phyloP scores from a whole-genome alignment of 129 eudicot genomes.

The Centrapalus pauciflorus region DNA sequence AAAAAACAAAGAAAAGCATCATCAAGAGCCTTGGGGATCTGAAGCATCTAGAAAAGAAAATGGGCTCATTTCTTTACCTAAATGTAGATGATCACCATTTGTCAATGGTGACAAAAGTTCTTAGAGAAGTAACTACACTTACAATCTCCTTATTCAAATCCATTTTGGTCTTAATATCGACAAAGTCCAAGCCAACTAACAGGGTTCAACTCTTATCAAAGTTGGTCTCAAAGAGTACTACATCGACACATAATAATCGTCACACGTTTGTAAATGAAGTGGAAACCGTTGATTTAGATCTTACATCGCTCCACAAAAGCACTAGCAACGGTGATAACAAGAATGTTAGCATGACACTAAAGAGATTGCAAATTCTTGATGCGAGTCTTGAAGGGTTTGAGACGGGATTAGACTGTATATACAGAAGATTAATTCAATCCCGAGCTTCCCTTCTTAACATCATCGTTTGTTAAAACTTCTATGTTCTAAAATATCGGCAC shows the following conservation, averaged over 20 bases:
- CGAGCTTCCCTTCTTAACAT: slow-evolving; percentile 16
- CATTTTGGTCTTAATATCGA: slow-evolving; percentile 1
- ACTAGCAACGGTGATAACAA: neutral
- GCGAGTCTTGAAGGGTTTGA: slow-evolving; percentile 3
- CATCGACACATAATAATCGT: neutral
- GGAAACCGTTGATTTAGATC: slow-evolving; percentile 3
- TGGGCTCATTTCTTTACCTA: neutral
- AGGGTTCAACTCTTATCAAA: neutral
- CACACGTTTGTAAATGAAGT: neutral
- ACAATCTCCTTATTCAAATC: slow-evolving; percentile 14
- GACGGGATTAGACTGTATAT: slow-evolving; percentile 6
- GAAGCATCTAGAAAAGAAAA: slow-evolving; percentile 32
- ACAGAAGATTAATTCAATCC: slow-evolving; percentile 7
- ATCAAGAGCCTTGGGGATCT: slow-evolving; percentile 26
- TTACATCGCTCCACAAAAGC: neutral
- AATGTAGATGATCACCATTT: neutral
- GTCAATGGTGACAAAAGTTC: neutral
- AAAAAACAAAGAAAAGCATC: slow-evolving; percentile 29
- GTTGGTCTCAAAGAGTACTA: slow-evolving; percentile 4
- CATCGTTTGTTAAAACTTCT: neutral
- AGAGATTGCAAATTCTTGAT: slow-evolving; percentile 12
- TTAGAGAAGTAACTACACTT: slow-evolving; percentile 20
- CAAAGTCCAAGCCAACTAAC: neutral
- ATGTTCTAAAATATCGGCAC: neutral
- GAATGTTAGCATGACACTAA: neutral